Percentiles rank a stretch among this genome's conserved stretches.
Evolutionary conservation across 768 basidiomycete species (phyloP).

Genomic region (Rhodotorula toruloides): DNA sequence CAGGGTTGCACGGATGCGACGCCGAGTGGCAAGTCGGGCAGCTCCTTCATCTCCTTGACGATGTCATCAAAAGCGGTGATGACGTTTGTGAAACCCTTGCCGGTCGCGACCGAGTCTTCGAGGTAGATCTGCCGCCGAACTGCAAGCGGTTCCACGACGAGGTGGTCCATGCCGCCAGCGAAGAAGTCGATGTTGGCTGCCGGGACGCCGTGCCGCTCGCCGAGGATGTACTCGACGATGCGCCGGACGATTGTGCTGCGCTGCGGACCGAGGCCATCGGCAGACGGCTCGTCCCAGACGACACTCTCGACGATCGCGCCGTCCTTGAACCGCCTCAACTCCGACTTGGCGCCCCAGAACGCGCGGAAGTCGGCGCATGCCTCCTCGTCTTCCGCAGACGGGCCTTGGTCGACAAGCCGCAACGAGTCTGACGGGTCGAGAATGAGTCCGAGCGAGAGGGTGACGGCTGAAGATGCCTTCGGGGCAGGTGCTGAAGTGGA

Average conservation of each 20-base stretch:
- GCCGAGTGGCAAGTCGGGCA: constrained; percentile 69
- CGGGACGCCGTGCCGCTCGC: constrained; percentile 66
- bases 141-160: constrained; percentile 44
- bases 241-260: constrained; percentile 68
- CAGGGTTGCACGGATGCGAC: constrained; percentile 69
- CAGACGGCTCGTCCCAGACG: constrained; percentile 69
- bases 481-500: constrained; percentile 38
- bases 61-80: constrained; percentile 72
- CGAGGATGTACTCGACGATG: constrained; percentile 69
- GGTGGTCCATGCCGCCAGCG: constrained; percentile 46
- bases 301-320: constrained; percentile 86
- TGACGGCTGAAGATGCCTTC: constrained; percentile 44
- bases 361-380: constrained; percentile 62
- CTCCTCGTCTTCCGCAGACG: constrained; percentile 60
- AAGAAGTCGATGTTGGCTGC: constrained; percentile 48
- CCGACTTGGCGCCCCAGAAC: constrained; percentile 88
- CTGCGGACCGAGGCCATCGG: constrained; percentile 54
- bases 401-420: constrained; percentile 87
- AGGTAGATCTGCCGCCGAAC: constrained; percentile 46
- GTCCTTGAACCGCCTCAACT: constrained; percentile 91
- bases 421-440: constrained; percentile 67
- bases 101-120: constrained; percentile 46
- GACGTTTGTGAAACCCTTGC: constrained; percentile 52
- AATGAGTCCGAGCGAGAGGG: constrained; percentile 67
- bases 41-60: constrained; percentile 65